A percentile compares a stretch with the other conserved stretches of the same genome.
These are phyloP conservation scores for Herpetomonas muscarum DNA, from an alignment of 208 protist species.

Conservation along the genomic window DNA sequence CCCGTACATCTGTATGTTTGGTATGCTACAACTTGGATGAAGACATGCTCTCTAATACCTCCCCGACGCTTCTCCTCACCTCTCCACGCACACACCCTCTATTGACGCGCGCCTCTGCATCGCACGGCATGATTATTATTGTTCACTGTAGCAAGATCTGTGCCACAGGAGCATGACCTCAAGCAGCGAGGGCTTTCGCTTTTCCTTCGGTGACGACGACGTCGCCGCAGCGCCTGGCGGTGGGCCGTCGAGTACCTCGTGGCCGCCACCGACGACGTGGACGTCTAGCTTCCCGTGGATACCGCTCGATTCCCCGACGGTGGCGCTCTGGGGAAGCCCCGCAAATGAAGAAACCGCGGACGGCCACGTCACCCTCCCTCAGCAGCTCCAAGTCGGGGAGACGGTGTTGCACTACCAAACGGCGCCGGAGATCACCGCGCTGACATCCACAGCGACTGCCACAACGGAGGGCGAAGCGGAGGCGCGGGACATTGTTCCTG, in stretches of 20 bases:
- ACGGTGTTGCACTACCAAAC: slow-evolving; percentile 42
- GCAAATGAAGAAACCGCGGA: background rate
- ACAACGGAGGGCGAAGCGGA: slow-evolving; percentile 1
- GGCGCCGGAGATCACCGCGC: slow-evolving; percentile 25
- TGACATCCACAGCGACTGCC: slow-evolving; percentile 22
- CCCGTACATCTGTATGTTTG: too few species aligned
- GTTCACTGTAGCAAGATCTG: too few species aligned
- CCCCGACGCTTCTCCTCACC: background rate
- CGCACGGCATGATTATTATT: too few species aligned
- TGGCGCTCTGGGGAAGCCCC: slow-evolving; percentile 6
- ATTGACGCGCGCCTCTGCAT: background rate
- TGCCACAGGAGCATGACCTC: slow-evolving; percentile 3
- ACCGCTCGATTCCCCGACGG: background rate
- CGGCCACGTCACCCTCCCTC: too few species aligned
- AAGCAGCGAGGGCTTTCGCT: slow-evolving; percentile 16
- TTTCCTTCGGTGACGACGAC: slow-evolving; percentile 14
- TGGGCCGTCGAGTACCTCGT: background rate
- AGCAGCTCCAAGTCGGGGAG: too few species aligned
- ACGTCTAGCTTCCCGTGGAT: slow-evolving; percentile 23
- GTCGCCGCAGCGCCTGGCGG: background rate
- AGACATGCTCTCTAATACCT: too few species aligned
- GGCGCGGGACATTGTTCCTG: slow-evolving; percentile 79
- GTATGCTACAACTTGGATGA: too few species aligned
- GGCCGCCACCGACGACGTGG: slow-evolving; percentile 11
- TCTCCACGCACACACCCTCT: background rate